A percentile compares a stretch with the other conserved stretches of the same genome.
These are phyloP conservation scores for Metarhizium robertsii DNA, from an alignment of 2,329 filamentous ascomycete genomes.

Conservation along the genomic window DNA sequence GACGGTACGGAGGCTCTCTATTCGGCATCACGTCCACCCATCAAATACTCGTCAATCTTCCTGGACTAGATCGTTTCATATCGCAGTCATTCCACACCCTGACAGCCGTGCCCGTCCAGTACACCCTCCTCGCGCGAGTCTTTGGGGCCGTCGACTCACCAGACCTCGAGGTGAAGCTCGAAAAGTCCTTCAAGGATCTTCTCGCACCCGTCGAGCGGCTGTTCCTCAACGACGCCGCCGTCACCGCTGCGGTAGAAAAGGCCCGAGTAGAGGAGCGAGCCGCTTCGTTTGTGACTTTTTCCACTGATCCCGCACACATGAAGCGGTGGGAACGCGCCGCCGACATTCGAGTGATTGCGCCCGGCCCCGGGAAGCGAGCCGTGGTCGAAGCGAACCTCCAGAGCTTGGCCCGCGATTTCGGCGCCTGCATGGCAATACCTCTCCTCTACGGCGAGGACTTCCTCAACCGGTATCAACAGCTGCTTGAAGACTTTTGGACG, in stretches of 20 bases:
- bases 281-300: too few relatives aligned
- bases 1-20: too few relatives aligned
- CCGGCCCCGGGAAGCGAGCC: neutral
- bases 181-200: neutral
- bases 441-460: slow-evolving; percentile 14
- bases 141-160: too few relatives aligned
- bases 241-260: neutral
- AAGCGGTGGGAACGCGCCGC: too few relatives aligned
- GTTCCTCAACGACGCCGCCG: neutral
- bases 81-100: too few relatives aligned
- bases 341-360: slow-evolving; percentile 9
- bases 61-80: too few relatives aligned
- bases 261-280: slow-evolving; percentile 2
- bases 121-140: too few relatives aligned
- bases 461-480: slow-evolving; percentile 6
- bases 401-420: slow-evolving; percentile 11
- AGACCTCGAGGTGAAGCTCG: neutral
- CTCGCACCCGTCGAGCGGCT: neutral
- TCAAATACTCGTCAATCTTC: too few relatives aligned
- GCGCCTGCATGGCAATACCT: slow-evolving; percentile 13
- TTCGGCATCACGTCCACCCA: too few relatives aligned
- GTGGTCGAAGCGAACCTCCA: slow-evolving; percentile 3
- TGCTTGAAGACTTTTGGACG: slow-evolving; percentile 4
- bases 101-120: too few relatives aligned
- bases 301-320: too few relatives aligned